Evolutionary conservation across 345 rosid genomes (phyloP).

Genomic region (Salix koriyanagi): DNA sequence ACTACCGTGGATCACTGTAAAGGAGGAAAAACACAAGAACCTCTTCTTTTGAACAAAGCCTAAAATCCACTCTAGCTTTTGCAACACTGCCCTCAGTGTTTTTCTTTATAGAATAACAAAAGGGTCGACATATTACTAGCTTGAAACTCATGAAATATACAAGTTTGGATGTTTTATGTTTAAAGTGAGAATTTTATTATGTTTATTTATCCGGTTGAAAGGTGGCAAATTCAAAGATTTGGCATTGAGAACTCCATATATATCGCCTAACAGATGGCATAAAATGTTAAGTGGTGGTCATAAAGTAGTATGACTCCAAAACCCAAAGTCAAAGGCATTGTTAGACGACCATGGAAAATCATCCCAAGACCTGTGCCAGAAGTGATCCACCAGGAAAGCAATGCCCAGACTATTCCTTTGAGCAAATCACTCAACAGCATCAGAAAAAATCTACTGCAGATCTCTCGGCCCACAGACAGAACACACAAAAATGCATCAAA

Average conservation of each 20-base stretch:
- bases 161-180: neutral
- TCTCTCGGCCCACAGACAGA: too few species aligned
- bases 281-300: neutral
- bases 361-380: neutral
- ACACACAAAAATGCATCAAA: too few species aligned
- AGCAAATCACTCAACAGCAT: too few species aligned
- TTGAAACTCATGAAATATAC: neutral
- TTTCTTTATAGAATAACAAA: too few species aligned
- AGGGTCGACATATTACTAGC: neutral
- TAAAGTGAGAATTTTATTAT: neutral
- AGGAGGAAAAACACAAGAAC: constrained; percentile 2
- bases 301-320: neutral
- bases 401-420: too few species aligned
- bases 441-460: too few species aligned
- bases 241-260: neutral
- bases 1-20: neutral
- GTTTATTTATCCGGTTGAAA: neutral
- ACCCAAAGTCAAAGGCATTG: neutral
- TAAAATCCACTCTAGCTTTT: neutral
- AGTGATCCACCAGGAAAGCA: too few species aligned
- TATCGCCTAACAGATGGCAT: neutral
- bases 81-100: neutral
- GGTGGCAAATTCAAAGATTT: neutral
- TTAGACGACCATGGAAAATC: neutral
- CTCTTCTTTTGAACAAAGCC: neutral